Evolutionary conservation across 1,284 basidiomycete species (phyloP).

Genomic region (Vanrija humicola): DNA sequence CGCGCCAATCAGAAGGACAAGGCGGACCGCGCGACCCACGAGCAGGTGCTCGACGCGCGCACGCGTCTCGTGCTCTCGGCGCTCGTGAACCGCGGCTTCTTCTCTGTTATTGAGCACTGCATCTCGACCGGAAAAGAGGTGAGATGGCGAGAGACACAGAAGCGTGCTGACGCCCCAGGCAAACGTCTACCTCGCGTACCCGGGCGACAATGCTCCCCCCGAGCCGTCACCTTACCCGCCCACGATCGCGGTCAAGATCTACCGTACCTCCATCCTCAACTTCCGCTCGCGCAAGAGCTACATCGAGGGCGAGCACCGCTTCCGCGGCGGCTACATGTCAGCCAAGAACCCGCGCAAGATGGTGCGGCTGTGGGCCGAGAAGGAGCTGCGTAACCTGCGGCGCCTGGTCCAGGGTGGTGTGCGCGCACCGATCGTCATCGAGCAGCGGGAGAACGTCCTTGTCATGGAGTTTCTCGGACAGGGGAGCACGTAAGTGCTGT

Average conservation of each 20-base stretch:
- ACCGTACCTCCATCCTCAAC: slow-evolving; percentile 94
- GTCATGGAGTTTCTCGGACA: slow-evolving; percentile 93
- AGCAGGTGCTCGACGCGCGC: slow-evolving; percentile 88
- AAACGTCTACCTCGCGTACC: slow-evolving; percentile 85
- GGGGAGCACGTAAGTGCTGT: slow-evolving; percentile 50
- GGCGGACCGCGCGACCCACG: slow-evolving; percentile 85
- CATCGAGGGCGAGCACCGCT: slow-evolving; percentile 84
- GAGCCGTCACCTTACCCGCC: slow-evolving; percentile 54
- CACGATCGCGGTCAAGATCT: slow-evolving; percentile 90
- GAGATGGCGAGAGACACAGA: slow-evolving; percentile 18
- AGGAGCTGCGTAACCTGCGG: slow-evolving; percentile 94
- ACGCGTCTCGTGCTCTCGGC: slow-evolving; percentile 88
- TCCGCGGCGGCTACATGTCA: slow-evolving; percentile 85
- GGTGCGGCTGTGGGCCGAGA: slow-evolving; percentile 98
- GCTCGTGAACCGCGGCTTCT: slow-evolving; percentile 81
- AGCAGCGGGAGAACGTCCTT: slow-evolving; percentile 93
- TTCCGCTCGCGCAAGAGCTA: slow-evolving; percentile 97
- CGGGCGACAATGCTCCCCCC: slow-evolving; percentile 55
- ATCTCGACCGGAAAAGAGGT: slow-evolving; percentile 95
- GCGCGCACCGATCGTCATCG: slow-evolving; percentile 79
- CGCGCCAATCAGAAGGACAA: slow-evolving; percentile 86
- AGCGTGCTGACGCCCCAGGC: slow-evolving; percentile 56
- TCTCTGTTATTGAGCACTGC: slow-evolving; percentile 86
- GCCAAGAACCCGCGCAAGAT: slow-evolving; percentile 92
- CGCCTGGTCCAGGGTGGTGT: slow-evolving; percentile 77